A percentile compares a stretch with the other conserved stretches of the same genome.
These are phyloP conservation scores for Thermochaetoides dissita DNA, from an alignment of 2,329 filamentous ascomycete species.

Conservation along the genomic window DNA sequence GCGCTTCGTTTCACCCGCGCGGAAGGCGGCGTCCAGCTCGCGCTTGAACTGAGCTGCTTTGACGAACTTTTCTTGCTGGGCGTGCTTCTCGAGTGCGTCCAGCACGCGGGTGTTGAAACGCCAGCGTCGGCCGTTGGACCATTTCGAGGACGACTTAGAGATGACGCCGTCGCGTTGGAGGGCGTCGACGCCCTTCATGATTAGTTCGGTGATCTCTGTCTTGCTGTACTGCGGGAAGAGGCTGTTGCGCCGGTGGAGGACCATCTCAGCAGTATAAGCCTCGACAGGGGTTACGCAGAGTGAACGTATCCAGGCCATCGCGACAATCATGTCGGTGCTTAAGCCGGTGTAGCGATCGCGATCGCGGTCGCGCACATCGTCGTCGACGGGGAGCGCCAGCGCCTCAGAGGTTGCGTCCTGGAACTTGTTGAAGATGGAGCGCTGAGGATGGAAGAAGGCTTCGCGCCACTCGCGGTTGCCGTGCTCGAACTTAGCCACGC, in stretches of 20 bases:
- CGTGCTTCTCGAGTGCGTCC: conserved; percentile 40
- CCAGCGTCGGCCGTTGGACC: conserved; percentile 46
- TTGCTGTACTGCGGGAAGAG: conserved; percentile 26
- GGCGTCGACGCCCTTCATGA: conserved; percentile 33
- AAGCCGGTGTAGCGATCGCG: background rate
- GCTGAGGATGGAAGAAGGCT: conserved; percentile 38
- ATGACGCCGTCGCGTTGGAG: conserved; percentile 40
- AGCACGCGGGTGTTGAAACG: conserved; percentile 46
- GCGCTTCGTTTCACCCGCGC: conserved; percentile 21
- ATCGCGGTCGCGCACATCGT: background rate
- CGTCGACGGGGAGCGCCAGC: conserved; percentile 22
- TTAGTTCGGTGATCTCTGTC: conserved; percentile 27
- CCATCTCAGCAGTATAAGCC: conserved; percentile 32
- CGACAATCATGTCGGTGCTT: conserved; percentile 25
- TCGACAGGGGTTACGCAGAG: conserved; percentile 39
- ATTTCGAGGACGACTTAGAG: conserved; percentile 44
- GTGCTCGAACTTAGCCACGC: conserved; percentile 23
- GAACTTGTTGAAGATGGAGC: conserved; percentile 43
- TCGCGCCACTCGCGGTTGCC: conserved; percentile 35
- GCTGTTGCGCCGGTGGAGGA: conserved; percentile 37
- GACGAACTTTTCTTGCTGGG: conserved; percentile 39
- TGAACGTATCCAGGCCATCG: conserved; percentile 46
- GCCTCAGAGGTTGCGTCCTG: conserved; percentile 38
- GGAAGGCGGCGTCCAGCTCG: conserved; percentile 42
- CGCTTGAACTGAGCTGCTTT: conserved; percentile 47